These are phyloP conservation scores for Carex kokanica DNA, from an alignment of 176 grass and related monocot genomes.

Conservation along the genomic window DNA sequence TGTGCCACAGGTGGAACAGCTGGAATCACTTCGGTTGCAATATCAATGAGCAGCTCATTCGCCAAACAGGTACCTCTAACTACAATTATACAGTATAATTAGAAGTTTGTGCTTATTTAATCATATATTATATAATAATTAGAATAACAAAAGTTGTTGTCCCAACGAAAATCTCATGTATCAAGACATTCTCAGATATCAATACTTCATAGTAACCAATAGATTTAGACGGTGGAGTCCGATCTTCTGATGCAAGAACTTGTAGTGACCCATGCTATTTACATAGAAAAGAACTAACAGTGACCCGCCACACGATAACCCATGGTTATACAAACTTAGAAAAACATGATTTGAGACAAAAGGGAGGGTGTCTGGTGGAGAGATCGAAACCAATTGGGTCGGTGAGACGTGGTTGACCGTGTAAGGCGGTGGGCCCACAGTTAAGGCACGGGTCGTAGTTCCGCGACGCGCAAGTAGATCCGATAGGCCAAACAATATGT, in stretches of 20 bases:
- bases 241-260: neutral
- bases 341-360: neutral
- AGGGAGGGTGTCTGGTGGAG: neutral
- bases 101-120: neutral
- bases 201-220: neutral
- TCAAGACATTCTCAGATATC: neutral
- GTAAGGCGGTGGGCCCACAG: neutral
- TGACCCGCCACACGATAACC: neutral
- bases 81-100: neutral
- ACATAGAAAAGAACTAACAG: neutral
- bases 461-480: neutral
- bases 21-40: slow-evolving; percentile 85
- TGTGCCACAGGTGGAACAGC: slow-evolving; percentile 75
- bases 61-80: slow-evolving; percentile 53
- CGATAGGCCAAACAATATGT: slow-evolving; percentile 11
- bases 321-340: neutral
- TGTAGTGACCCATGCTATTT: no score
- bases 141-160: neutral
- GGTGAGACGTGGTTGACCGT: slow-evolving; percentile 22
- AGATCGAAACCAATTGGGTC: neutral
- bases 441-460: neutral
- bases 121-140: neutral
- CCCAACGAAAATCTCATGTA: neutral
- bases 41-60: slow-evolving; percentile 66
- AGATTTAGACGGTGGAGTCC: neutral